Evolutionary conservation across 352 stramenopile species (phyloP).

Genomic region (Pythium dissimile): DNA sequence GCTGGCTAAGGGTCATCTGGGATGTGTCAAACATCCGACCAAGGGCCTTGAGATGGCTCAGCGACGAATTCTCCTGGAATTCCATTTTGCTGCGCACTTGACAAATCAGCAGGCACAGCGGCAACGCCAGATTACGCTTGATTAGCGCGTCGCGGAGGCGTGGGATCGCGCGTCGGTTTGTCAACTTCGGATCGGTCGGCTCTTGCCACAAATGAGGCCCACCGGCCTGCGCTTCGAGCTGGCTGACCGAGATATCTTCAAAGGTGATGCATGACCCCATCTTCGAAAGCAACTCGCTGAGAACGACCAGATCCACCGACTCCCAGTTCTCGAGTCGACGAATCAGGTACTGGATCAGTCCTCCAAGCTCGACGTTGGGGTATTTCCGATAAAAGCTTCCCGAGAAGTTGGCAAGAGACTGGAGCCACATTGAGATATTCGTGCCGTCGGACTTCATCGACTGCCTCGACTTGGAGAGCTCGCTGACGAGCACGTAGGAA

Average conservation of each 20-base stretch:
- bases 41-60: slow-evolving; percentile 75
- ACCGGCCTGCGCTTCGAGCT: slow-evolving; percentile 80
- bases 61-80: slow-evolving; percentile 54
- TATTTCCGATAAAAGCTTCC: slow-evolving; percentile 94
- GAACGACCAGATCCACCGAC: slow-evolving; percentile 79
- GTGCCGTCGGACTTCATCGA: slow-evolving; percentile 87
- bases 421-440: slow-evolving; percentile 92
- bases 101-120: slow-evolving; percentile 76
- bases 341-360: slow-evolving; percentile 90
- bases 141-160: slow-evolving; percentile 79
- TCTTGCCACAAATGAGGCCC: slow-evolving; percentile 80
- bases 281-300: slow-evolving; percentile 87
- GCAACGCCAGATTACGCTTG: slow-evolving; percentile 73
- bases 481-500: slow-evolving; percentile 90
- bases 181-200: slow-evolving; percentile 72
- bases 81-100: slow-evolving; percentile 86
- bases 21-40: slow-evolving; percentile 80
- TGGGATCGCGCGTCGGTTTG: slow-evolving; percentile 79
- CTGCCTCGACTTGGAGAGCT: slow-evolving; percentile 82
- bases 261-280: slow-evolving; percentile 87
- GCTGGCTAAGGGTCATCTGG: slow-evolving; percentile 82
- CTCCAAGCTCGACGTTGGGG: slow-evolving; percentile 89
- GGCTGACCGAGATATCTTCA: slow-evolving; percentile 80
- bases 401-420: slow-evolving; percentile 92
- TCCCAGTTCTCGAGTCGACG: slow-evolving; percentile 83